A percentile compares a stretch with the other conserved stretches of the same genome.
phyloP scores from a whole-genome alignment of 1,139 yeast genomes.

The Zygosaccharomyces pseudobailii region DNA sequence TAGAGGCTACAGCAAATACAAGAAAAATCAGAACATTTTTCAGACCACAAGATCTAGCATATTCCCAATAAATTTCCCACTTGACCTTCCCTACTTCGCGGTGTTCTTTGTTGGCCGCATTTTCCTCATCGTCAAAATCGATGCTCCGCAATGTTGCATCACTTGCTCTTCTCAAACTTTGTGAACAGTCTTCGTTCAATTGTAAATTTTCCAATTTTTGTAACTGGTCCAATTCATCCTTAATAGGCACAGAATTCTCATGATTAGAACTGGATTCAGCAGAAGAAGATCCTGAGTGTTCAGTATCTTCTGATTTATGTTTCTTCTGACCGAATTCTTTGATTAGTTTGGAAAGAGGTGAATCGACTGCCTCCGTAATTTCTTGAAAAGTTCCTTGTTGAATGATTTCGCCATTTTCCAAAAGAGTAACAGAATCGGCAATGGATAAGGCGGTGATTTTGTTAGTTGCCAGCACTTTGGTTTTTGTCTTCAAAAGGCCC shows the following conservation, averaged over 20 bases:
- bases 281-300: conserved; percentile 4
- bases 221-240: conserved; percentile 35
- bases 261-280: conserved; percentile 16
- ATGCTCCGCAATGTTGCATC: conserved; percentile 49
- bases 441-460: conserved; percentile 77
- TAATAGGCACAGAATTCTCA: conserved; percentile 27
- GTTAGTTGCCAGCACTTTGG: conserved; percentile 83
- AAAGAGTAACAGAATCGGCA: conserved; percentile 69
- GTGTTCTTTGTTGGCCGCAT: conserved; percentile 60
- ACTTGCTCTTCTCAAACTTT: conserved; percentile 67
- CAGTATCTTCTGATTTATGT: conserved; percentile 13
- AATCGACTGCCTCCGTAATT: conserved; percentile 41
- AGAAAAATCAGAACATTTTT: conserved; percentile 57
- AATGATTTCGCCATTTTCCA: conserved; percentile 68
- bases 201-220: conserved; percentile 32
- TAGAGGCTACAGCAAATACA: conserved; percentile 47
- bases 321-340: conserved; percentile 67
- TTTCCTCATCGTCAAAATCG: conserved; percentile 43
- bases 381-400: conserved; percentile 73
- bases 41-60: conserved; percentile 87
- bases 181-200: conserved; percentile 28
- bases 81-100: conserved; percentile 92
- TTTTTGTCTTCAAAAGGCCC: conserved; percentile 72
- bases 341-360: conserved; percentile 59
- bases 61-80: conserved; percentile 78